Evolutionary conservation across 2,329 filamentous ascomycete genomes (phyloP).

Genomic region (Immersiporthe knoxdaviesiana): DNA sequence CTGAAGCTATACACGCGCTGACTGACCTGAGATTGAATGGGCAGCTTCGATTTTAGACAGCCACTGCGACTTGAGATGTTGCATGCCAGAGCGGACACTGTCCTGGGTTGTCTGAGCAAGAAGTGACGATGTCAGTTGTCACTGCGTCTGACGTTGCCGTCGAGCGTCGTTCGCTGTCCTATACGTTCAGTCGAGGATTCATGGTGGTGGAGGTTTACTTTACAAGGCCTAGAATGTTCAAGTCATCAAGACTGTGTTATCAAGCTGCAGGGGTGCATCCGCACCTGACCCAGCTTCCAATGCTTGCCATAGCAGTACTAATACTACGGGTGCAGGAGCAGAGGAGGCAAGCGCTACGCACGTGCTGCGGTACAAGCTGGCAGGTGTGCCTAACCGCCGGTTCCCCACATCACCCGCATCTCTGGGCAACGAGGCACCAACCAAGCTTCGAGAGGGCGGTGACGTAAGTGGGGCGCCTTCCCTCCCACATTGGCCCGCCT

Average conservation of each 20-base stretch:
- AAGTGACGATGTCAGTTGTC: not conserved
- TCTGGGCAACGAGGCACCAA: constrained; percentile 6
- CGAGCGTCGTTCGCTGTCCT: not conserved
- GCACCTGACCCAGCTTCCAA: too few relatives aligned
- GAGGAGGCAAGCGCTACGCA: not conserved
- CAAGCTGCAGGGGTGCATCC: not conserved
- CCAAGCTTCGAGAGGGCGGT: not conserved
- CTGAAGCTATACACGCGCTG: not conserved
- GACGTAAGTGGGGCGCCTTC: constrained; percentile 6
- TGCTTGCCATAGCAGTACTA: not conserved
- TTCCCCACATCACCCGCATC: not conserved
- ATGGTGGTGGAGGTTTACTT: too few relatives aligned
- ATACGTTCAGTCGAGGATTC: too few relatives aligned
- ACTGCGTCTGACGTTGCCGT: not conserved
- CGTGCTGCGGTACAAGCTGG: not conserved
- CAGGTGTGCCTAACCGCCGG: not conserved
- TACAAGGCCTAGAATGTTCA: too few relatives aligned
- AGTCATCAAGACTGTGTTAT: not conserved
- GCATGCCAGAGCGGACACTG: not conserved
- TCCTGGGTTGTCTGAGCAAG: not conserved
- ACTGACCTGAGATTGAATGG: not conserved
- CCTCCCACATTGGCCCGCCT: not conserved
- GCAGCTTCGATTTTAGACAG: not conserved
- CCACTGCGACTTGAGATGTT: not conserved
- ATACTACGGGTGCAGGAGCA: not conserved